phyloP scores from a whole-genome alignment of 2,329 filamentous ascomycete species.

The Fusarium fracticaudum region DNA sequence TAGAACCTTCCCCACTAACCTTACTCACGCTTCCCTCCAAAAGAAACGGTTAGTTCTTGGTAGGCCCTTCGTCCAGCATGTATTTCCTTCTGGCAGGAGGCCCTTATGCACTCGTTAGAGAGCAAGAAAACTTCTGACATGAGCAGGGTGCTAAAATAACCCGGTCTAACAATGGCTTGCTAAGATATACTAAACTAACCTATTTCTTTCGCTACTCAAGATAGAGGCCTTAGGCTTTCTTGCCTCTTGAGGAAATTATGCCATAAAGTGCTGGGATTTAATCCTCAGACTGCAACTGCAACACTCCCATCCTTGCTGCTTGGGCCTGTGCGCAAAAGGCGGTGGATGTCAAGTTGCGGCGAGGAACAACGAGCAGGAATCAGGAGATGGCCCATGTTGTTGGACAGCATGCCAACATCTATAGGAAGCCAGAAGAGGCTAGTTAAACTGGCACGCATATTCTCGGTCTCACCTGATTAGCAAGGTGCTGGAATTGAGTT shows the following conservation, averaged over 20 bases:
- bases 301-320: not conserved
- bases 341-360: conserved; percentile 21
- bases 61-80: not conserved
- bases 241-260: not conserved
- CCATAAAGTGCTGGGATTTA: not conserved
- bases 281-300: not conserved
- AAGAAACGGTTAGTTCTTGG: not conserved
- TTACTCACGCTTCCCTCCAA: not conserved
- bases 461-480: conserved; percentile 39
- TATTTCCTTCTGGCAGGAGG: not conserved
- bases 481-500: not conserved
- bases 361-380: conserved; percentile 1
- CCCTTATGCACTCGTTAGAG: not conserved
- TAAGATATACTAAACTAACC: not conserved
- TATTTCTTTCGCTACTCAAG: not conserved
- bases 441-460: conserved; percentile 32
- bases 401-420: conserved; percentile 12
- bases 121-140: not conserved
- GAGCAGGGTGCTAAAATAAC: not conserved
- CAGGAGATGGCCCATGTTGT: conserved; percentile 1
- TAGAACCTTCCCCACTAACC: not conserved
- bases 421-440: not conserved
- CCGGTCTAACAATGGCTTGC: not conserved
- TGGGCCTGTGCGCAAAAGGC: conserved; percentile 37
- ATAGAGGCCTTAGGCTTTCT: not conserved